These are phyloP conservation scores for Tilletiaria anomala DNA, from an alignment of 1,284 basidiomycete genomes.

Conservation along the genomic window DNA sequence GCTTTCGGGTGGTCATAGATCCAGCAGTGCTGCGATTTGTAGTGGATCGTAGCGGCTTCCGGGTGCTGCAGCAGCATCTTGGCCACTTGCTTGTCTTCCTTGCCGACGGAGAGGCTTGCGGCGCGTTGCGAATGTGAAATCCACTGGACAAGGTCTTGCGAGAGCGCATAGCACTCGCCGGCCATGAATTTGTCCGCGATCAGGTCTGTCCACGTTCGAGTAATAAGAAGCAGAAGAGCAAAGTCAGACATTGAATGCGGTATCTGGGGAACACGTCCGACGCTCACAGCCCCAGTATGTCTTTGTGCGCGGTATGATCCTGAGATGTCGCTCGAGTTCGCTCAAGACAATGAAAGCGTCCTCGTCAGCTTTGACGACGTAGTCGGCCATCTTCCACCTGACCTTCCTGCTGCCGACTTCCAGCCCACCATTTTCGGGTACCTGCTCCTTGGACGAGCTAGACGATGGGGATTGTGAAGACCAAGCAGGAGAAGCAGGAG, in stretches of 20 bases:
- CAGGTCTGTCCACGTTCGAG: too few species aligned
- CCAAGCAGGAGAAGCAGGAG: too few species aligned
- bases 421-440: too few species aligned
- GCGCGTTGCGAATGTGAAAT: slow-evolving; percentile 60
- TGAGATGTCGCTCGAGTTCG: slow-evolving; percentile 36
- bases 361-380: slow-evolving; percentile 38
- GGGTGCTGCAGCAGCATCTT: slow-evolving; percentile 88
- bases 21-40: slow-evolving; percentile 80
- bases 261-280: not conserved
- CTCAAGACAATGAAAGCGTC: slow-evolving; percentile 33
- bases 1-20: slow-evolving; percentile 94
- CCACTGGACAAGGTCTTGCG: slow-evolving; percentile 79
- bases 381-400: slow-evolving; percentile 36
- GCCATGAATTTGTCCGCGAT: slow-evolving; percentile 92
- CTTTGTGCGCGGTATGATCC: slow-evolving; percentile 27
- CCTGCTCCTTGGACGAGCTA: too few species aligned
- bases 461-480: not conserved
- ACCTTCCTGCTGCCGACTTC: slow-evolving; percentile 5
- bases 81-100: slow-evolving; percentile 84
- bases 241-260: not conserved
- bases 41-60: not conserved
- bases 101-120: slow-evolving; percentile 57
- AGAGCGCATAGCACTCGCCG: slow-evolving; percentile 83
- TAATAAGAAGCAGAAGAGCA: too few species aligned
- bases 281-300: slow-evolving; percentile 35